phyloP scores from a whole-genome alignment of 2,329 filamentous ascomycete species.

The Rhynchosporium agropyri region DNA sequence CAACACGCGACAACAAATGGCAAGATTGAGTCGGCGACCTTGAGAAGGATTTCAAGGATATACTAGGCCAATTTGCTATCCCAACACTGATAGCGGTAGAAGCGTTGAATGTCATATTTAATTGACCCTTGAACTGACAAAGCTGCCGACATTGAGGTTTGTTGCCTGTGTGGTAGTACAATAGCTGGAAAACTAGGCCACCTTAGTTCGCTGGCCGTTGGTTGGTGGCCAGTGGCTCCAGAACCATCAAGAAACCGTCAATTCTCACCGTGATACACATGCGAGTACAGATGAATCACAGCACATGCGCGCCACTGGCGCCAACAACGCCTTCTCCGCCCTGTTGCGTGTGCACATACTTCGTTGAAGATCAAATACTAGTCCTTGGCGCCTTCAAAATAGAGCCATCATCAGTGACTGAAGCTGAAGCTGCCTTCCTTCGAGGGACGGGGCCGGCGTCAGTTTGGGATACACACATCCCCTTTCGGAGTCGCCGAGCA shows the following conservation, averaged over 20 bases:
- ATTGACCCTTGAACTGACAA: background rate
- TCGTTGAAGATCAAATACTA: background rate
- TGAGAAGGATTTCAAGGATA: background rate
- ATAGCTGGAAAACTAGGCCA: slow-evolving; percentile 6
- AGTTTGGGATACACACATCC: slow-evolving; percentile 1
- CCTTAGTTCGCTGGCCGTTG: background rate
- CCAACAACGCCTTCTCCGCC: background rate
- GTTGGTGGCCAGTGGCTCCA: background rate
- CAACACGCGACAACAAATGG: background rate
- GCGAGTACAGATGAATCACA: background rate
- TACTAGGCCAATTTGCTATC: background rate
- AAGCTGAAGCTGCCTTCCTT: background rate
- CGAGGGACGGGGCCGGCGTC: background rate
- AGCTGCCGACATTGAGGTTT: slow-evolving; percentile 5
- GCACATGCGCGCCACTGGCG: background rate
- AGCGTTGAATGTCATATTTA: background rate
- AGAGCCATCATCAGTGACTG: background rate
- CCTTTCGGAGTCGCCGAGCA: background rate
- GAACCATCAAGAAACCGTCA: background rate
- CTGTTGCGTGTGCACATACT: background rate
- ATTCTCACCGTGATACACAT: background rate
- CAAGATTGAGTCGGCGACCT: slow-evolving; percentile 4
- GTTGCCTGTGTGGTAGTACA: background rate
- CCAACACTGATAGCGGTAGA: background rate
- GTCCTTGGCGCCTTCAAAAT: background rate